Percentiles rank a stretch among this genome's conserved stretches.
These are phyloP conservation scores for Daedaleopsis sinensis DNA, from an alignment of 768 basidiomycete genomes.

Conservation along the genomic window DNA sequence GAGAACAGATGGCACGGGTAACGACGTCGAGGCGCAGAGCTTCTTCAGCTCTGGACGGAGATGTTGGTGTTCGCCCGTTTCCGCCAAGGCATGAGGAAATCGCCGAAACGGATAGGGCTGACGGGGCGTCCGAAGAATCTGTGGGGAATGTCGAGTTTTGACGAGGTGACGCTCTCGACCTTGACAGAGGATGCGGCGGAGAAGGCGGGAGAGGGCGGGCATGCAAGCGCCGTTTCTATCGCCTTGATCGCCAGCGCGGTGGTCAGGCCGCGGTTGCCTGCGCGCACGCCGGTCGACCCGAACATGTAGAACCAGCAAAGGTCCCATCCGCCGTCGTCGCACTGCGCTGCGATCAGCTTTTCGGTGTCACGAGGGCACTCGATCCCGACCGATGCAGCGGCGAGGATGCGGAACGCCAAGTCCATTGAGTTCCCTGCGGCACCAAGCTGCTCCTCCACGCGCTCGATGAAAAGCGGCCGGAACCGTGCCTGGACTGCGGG, in stretches of 20 bases:
- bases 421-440: slow-evolving; percentile 54
- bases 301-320: slow-evolving; percentile 61
- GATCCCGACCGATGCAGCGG: slow-evolving; percentile 37
- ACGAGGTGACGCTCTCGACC: background rate
- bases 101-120: slow-evolving; percentile 11
- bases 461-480: slow-evolving; percentile 44
- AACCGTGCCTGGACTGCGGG: slow-evolving; percentile 38
- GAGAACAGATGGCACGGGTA: background rate
- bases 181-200: background rate
- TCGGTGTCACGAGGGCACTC: slow-evolving; percentile 39
- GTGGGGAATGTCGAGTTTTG: slow-evolving; percentile 2
- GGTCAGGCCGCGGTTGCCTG: slow-evolving; percentile 57
- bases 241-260: slow-evolving; percentile 59
- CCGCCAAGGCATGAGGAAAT: slow-evolving; percentile 11
- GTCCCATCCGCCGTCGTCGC: slow-evolving; percentile 59
- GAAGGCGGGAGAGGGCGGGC: slow-evolving; percentile 10
- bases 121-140: background rate
- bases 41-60: background rate
- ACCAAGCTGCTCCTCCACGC: slow-evolving; percentile 53
- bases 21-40: background rate
- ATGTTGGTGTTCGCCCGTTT: background rate
- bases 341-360: slow-evolving; percentile 48
- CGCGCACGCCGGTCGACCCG: slow-evolving; percentile 47
- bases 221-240: slow-evolving; percentile 30
- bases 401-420: slow-evolving; percentile 57